Evolutionary conservation across 2,329 filamentous ascomycete genomes (phyloP).

Genomic region (Diaporthe capsici): DNA sequence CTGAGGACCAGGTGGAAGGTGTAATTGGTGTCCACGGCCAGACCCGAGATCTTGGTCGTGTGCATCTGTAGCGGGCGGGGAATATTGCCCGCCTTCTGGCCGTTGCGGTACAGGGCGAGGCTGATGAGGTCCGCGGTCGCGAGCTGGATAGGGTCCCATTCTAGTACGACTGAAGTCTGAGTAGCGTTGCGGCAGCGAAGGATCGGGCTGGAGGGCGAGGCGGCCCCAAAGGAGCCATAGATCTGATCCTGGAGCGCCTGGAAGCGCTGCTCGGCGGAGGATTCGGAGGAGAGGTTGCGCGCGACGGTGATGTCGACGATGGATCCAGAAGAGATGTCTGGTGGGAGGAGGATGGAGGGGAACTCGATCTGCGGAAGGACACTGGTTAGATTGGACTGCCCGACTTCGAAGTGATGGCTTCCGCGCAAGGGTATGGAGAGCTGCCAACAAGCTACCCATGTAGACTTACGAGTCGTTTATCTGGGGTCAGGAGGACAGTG

Average conservation of each 20-base stretch:
- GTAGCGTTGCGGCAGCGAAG: constrained; percentile 97
- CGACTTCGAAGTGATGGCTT: background rate
- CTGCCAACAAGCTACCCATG: constrained; percentile 12
- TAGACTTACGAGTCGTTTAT: constrained; percentile 88
- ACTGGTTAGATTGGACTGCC: constrained; percentile 41
- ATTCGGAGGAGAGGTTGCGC: constrained; percentile 86
- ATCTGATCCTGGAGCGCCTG: constrained; percentile 90
- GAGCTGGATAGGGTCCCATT: constrained; percentile 96
- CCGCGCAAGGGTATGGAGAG: background rate
- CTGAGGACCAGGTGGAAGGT: constrained; percentile 92
- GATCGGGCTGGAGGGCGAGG: constrained; percentile 80
- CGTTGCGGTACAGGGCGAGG: constrained; percentile 93
- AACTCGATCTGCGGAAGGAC: constrained; percentile 87
- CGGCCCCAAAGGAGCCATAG: constrained; percentile 85
- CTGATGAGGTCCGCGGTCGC: constrained; percentile 93
- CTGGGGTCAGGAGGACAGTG: constrained; percentile 94
- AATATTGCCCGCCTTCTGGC: constrained; percentile 95
- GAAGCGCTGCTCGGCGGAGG: constrained; percentile 81
- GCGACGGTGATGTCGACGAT: constrained; percentile 98
- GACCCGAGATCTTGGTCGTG: constrained; percentile 95
- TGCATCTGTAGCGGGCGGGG: constrained; percentile 88
- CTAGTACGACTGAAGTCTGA: constrained; percentile 97
- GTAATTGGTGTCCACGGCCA: constrained; percentile 98
- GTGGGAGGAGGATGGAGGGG: constrained; percentile 94
- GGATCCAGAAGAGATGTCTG: constrained; percentile 94